Base-by-base conservation (phyloP, 1,284 basidiomycete species). In the Ganoderma boninense region DNA sequence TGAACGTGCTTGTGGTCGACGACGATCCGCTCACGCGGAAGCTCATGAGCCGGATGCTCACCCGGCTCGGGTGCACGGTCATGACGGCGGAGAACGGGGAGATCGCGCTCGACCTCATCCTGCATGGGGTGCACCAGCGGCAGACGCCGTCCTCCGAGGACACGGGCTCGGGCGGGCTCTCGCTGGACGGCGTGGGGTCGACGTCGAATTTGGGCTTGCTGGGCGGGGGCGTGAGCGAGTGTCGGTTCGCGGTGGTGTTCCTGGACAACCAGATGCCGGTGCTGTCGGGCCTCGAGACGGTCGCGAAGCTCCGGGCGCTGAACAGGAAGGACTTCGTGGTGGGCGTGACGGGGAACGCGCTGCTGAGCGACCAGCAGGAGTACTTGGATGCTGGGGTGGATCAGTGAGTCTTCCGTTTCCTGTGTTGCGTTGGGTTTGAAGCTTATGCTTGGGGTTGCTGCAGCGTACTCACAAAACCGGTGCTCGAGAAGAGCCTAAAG, bases 211-310 rank as follows among this genome's bases (percentile, higher is more conserved):
- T 49, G 32, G 44, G 26, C 23, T 13, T 52, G 49, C 23, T 52
- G 23, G 23, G 66, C 18, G 67, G 68, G 57, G 7, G 10, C 38
- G 2, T 6, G 38, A 77, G 77, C 18, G 80, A 79, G 70, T 67
- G 62, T 23, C 84, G 83, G 72, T 96, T 87, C 77, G 91, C 92
- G 68, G 86, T 94, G 2, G 85, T 95, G 38, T 96, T 96, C 80
- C 81, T 97, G 78, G 95, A 97, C 77, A 97, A 97, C 78, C 93
- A 95, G 80, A 95, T 94, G 93, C 95, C 94, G 4, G 85, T 94
- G 57, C 86, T 95, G 85, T 92, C 92, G 65, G 95, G 95, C 23
- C 81, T 96, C 54, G 90, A 92, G 73, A 87, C 90, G 40, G 90
- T 94, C 2, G 79, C 86, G 64, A 90, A 88, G 77, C 82, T 97